Evolutionary conservation across 495 filamentous ascomycete species (phyloP), one percentile per base, ranked within the genome.

Genomic region (Aspergillus homomorphus): DNA sequence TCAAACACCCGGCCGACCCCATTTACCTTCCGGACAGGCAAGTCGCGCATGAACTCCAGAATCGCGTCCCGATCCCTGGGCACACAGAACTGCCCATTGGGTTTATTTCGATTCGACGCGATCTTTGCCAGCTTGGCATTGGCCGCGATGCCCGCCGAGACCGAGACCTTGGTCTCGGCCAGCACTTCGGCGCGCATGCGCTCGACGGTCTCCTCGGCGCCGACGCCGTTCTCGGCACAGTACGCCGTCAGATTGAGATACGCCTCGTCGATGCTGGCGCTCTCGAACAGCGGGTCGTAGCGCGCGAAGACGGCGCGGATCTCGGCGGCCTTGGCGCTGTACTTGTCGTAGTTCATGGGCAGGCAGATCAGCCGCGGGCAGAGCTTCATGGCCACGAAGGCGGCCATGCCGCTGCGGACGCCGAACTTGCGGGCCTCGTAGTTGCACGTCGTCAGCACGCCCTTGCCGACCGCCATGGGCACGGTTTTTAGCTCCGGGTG

Each of bases 71-170:
- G 78, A 16, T 92, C 86, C 54, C 81, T 88, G 0, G 87, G 81
- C 5, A 98, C 76, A 9, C 80, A 67, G 60, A 88, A 98, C 66
- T 98, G 95, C 0, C 94, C 95, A 59, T 99, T 96, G 3, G 94
- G 94, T 65, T 99, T 98, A 73, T 98, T 97, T 61, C 84, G 83
- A 65, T 99, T 98, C 18, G 90, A 95, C 52, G 86, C 86, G 26
- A 99, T 96, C 73, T 98, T 99, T 19, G 95, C 93, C 5, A 99
- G 77, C 65, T 89, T 93, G 2, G 92, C 86, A 70, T 98, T 99
- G 2, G 91, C 86, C 0, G 89, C 95, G 56, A 99, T 96, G 9
- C 94, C 94, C 0, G 95, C 94, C 12, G 92, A 97, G 16, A 99
- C 85, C 18, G 92, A 96, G 46, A 99, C 87, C 38, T 87, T 85